Evolutionary conservation across 108 stramenopile genomes (phyloP).

Genomic region (Cyclotella sp.): DNA sequence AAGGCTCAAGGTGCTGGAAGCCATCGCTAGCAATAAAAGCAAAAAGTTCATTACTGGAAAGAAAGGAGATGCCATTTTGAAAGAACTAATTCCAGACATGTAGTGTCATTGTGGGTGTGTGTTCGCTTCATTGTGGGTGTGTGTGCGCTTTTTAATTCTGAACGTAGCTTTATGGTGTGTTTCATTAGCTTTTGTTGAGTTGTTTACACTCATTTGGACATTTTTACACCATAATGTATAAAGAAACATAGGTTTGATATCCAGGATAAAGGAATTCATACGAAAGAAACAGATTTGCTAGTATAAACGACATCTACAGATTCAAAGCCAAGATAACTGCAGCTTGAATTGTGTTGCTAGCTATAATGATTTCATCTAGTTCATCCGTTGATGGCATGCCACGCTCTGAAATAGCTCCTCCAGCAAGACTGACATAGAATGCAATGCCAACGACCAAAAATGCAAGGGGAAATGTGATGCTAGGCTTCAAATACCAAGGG

Average conservation of each 20-base stretch:
- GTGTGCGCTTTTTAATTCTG: background rate
- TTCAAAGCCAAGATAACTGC: constrained; percentile 31
- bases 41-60: constrained; percentile 61
- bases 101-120: background rate
- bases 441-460: constrained; percentile 87
- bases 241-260: too few species aligned
- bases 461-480: constrained; percentile 93
- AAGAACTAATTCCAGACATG: constrained; percentile 41
- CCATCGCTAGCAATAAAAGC: constrained; percentile 49
- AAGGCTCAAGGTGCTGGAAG: constrained; percentile 55
- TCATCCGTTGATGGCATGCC: constrained; percentile 79
- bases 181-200: background rate
- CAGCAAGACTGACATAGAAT: constrained; percentile 72
- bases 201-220: too few species aligned
- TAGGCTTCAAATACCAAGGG: constrained; percentile 92
- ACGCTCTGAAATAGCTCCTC: constrained; percentile 82
- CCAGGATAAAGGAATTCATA: background rate
- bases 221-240: too few species aligned
- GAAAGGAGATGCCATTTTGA: constrained; percentile 43
- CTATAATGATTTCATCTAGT: constrained; percentile 80
- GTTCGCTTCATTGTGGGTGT: background rate
- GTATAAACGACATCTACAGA: background rate
- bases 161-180: too few species aligned
- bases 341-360: constrained; percentile 25
- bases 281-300: background rate